phyloP scores from a whole-genome alignment of 768 basidiomycete genomes.

The Suillus placidus region DNA sequence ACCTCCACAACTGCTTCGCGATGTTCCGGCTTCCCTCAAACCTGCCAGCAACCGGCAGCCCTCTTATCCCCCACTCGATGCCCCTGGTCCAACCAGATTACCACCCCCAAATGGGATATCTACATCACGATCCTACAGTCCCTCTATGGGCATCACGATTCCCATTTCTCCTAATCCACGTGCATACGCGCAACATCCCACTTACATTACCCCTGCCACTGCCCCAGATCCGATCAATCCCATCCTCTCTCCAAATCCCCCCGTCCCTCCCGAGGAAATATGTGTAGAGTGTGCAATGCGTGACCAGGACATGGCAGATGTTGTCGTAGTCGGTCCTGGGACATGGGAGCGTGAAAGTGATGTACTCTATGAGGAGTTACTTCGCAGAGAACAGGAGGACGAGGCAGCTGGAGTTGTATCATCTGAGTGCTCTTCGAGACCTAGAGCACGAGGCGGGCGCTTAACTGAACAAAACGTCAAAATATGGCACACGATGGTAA shows the following conservation, averaged over 20 bases:
- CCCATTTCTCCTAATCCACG: constrained; percentile 70
- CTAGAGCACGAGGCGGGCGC: constrained; percentile 64
- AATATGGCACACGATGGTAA: constrained; percentile 77
- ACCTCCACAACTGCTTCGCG: constrained; percentile 21
- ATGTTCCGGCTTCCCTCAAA: constrained; percentile 37
- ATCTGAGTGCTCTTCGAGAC: constrained; percentile 58
- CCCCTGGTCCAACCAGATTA: constrained; percentile 34
- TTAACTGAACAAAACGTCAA: constrained; percentile 79
- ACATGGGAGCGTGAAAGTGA: constrained; percentile 95
- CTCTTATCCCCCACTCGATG: constrained; percentile 42
- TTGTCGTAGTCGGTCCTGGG: constrained; percentile 82
- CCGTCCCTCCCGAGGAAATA: constrained; percentile 69
- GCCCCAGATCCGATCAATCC: constrained; percentile 61
- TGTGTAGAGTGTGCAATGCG: constrained; percentile 99
- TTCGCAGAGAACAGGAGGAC: constrained; percentile 72
- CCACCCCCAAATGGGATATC: constrained; percentile 60
- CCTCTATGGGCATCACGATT: constrained; percentile 45
- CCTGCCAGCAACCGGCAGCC: constrained; percentile 51
- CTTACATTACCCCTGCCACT: constrained; percentile 63
- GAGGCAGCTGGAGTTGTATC: constrained; percentile 50
- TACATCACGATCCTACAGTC: constrained; percentile 55
- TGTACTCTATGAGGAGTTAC: constrained; percentile 73
- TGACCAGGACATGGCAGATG: constrained; percentile 97
- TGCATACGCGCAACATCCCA: constrained; percentile 75
- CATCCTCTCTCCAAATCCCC: constrained; percentile 59